Conservation (phyloP, 768 basidiomycete species). For the Megacollybia marginata region DNA sequence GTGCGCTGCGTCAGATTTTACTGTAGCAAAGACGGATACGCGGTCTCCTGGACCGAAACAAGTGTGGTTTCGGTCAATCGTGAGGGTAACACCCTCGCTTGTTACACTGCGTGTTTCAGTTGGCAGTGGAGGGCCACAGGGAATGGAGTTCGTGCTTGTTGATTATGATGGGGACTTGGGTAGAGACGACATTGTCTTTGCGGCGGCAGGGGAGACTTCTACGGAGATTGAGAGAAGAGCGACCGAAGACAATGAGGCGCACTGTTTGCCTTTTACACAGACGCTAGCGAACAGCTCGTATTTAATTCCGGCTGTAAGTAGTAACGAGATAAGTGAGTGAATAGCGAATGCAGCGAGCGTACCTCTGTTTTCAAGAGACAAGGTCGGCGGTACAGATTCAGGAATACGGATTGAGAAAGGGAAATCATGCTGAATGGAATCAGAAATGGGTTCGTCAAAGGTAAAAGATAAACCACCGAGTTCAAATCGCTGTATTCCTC, state of each 20-base stretch:
- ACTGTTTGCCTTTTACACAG: conserved; percentile 83
- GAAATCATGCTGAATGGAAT: conserved; percentile 72
- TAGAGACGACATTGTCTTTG: conserved; percentile 61
- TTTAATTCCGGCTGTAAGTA: conserved; percentile 55
- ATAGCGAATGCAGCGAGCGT: background rate
- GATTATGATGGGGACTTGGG: conserved; percentile 67
- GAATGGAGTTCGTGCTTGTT: conserved; percentile 93
- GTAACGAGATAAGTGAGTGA: background rate
- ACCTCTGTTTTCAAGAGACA: conserved; percentile 63
- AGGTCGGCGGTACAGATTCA: conserved; percentile 83
- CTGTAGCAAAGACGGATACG: conserved; percentile 59
- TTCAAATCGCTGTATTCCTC: conserved; percentile 62
- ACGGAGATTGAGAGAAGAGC: no score
- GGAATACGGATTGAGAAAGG: conserved; percentile 89
- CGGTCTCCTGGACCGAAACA: conserved; percentile 87
- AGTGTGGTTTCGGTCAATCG: conserved; percentile 65
- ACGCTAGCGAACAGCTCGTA: conserved; percentile 89
- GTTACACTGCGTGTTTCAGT: conserved; percentile 62
- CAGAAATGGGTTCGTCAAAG: conserved; percentile 30
- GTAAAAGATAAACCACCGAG: conserved; percentile 38
- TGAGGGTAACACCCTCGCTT: conserved; percentile 67
- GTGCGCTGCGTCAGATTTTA: conserved; percentile 63
- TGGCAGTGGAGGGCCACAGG: conserved; percentile 86
- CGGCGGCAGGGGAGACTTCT: conserved; percentile 82
- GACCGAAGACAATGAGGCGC: no score